Evolutionary conservation across 805 yeast species (phyloP), one percentile per base, ranked within the genome.

Genomic region (Yamadazyma phyllophila): DNA sequence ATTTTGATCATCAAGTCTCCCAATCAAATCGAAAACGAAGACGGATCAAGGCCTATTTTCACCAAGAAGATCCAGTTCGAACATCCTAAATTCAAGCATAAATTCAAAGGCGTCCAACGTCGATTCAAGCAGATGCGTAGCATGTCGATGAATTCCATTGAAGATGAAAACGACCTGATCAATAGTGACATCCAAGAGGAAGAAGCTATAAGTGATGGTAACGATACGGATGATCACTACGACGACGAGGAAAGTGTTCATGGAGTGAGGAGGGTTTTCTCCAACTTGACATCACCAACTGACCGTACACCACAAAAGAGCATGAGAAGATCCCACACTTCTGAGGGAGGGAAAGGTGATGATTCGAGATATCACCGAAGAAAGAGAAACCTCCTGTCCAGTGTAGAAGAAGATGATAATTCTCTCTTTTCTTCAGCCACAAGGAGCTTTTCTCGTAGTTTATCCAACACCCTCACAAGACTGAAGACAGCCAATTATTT

Each of bases 1-100:
- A 90, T 92, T 1, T 64, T 89, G 30, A 80, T 84, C 7, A 84
- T 90, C 36, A 77, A 77, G 48, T 83, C 94, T 0, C 96, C 98
- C 1, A 78, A 84, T 14, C 95, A 85, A 55, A 70, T 85, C 48
- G 86, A 76, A 54, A 57, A 65, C 12, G 62, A 66, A 8, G 63
- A 59, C 44, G 51, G 45, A 7, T 13, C 52, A 8, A 57, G 61
- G 39, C 73, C 74, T 2, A 71, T 71, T 20, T 71, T 51, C 48
- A 71, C 45, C 24, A 42, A 42, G 15, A 42, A 42, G 11, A 20
- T 42, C 12, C 45, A 34, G 27, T 42, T 42, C 26, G 45, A 42
- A 12, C 44, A 33, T 10, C 45, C 45, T 7, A 42, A 35, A 8
- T 10, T 29, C 8, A 33, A 16, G 8, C 10, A 33, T 37, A 36